A percentile compares a stretch with the other conserved stretches of the same genome.
Evolutionary conservation across 2,329 filamentous ascomycete genomes (phyloP).

Genomic region (Aspergillus tamarii): DNA sequence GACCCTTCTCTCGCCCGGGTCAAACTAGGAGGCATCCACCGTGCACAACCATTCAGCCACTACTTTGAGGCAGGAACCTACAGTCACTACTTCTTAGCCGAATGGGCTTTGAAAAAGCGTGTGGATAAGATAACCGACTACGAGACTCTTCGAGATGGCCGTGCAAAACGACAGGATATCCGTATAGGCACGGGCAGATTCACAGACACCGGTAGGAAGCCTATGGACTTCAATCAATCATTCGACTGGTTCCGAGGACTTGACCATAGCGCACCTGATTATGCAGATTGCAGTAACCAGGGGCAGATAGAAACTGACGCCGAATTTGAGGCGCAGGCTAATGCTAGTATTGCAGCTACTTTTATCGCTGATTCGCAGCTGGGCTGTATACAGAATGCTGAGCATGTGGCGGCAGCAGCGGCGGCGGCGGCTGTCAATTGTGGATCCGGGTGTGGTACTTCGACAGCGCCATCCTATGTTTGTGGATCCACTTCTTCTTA

Average conservation of each 20-base stretch:
- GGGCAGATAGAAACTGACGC: neutral
- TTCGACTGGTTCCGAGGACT: neutral
- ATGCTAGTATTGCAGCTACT: neutral
- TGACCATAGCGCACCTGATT: neutral
- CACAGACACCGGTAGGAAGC: neutral
- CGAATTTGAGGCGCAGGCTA: neutral
- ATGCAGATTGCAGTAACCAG: neutral
- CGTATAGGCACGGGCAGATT: neutral
- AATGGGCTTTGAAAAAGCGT: neutral
- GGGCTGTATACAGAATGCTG: neutral
- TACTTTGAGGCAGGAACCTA: conserved; percentile 30
- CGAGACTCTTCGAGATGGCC: neutral
- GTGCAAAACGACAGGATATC: neutral
- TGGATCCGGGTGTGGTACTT: neutral
- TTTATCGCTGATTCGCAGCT: neutral
- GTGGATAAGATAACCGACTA: neutral
- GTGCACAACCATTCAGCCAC: conserved; percentile 47
- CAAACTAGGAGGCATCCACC: conserved; percentile 48
- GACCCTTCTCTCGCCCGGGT: conserved; percentile 27
- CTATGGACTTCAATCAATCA: neutral
- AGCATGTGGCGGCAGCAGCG: neutral
- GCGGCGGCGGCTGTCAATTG: neutral
- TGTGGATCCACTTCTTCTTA: neutral
- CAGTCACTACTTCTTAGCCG: conserved; percentile 1
- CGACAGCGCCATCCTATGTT: neutral